Evolutionary conservation across 1,284 basidiomycete species (phyloP), one percentile per base, ranked within the genome.

Genomic region (Pseudozyma thailandica): DNA sequence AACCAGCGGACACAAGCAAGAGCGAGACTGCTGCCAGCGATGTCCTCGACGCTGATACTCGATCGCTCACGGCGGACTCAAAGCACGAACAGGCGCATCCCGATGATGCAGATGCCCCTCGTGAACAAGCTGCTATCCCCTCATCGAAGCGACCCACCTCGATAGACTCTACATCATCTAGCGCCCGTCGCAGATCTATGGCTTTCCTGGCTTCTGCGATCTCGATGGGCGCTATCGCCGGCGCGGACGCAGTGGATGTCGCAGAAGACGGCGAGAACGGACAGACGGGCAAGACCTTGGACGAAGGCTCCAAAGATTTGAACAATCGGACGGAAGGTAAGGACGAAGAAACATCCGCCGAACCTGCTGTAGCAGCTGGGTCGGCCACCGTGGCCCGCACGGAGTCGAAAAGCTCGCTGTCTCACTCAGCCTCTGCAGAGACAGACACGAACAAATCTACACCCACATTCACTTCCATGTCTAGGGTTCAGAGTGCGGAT

Each of bases 161-260:
- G 42, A 60, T 64, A 31, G 56, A 68, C 7, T 72, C 70, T 12
- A 41, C 30, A n/a, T 59, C 59, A 4, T 72, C 70, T 6, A 68
- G 59, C 31, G 42, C 51, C 4, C 30, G 44, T 30, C 50, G 63
- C 8, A 45, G 52, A 21, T 72, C 70, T 1, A 45, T 72, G 16
- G 63, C 64, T 25, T 72, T 72, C 33, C 58, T 72, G 13, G 70
- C 70, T 2, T 63, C 70, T 13, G 70, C 64, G 6, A 72, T 72
- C 43, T 68, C 70, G 20, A 68, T 60, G 59, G 70, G 70, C 12
- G 59, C 59, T 28, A 63, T 68, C 44, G 50, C 58, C 23, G 15
- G 20, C 15, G 38, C 63, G 21, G 46, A 26, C 6, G 8, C 8
- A 23, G 10, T 10, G 20, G 13, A 21, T 23, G 16, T 10, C 9